These are phyloP conservation scores for Cytospora chrysosperma DNA, from an alignment of 2,329 filamentous ascomycete genomes.

Conservation along the genomic window DNA sequence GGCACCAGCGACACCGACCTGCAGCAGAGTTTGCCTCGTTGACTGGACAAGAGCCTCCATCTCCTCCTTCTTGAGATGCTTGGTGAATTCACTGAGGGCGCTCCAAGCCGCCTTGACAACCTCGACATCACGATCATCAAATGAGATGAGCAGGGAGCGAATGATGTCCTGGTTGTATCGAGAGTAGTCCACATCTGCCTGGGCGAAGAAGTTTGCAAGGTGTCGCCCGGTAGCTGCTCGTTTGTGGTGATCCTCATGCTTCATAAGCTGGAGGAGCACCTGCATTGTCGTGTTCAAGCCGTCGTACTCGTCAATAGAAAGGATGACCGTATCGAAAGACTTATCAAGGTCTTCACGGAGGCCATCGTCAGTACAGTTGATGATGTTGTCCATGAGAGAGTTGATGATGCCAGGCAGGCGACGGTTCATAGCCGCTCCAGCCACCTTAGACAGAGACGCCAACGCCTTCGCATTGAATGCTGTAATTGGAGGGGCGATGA, in stretches of 20 bases:
- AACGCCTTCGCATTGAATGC: constrained; percentile 93
- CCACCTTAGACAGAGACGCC: constrained; percentile 89
- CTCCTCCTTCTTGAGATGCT: constrained; percentile 89
- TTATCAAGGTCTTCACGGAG: constrained; percentile 71
- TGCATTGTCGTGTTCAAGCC: constrained; percentile 96
- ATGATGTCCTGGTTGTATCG: constrained; percentile 96
- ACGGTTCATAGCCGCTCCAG: constrained; percentile 85
- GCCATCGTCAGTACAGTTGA: constrained; percentile 71
- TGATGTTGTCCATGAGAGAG: constrained; percentile 88
- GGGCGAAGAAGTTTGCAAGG: constrained; percentile 81
- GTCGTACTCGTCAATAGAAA: constrained; percentile 94
- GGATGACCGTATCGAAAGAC: constrained; percentile 84
- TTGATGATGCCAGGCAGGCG: constrained; percentile 88
- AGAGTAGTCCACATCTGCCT: constrained; percentile 83
- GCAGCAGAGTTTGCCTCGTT: constrained; percentile 80
- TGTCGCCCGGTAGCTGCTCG: constrained; percentile 76
- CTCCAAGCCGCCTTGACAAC: constrained; percentile 90
- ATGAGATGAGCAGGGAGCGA: constrained; percentile 83
- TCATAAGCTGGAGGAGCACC: constrained; percentile 80
- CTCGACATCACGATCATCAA: constrained; percentile 78
- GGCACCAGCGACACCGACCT: constrained; percentile 82
- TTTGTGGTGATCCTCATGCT: constrained; percentile 88
- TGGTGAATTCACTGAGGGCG: constrained; percentile 83
- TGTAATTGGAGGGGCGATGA: constrained; percentile 86
- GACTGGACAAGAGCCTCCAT: constrained; percentile 92